Evolutionary conservation across 2,329 filamentous ascomycete species (phyloP), one percentile per base, ranked within the genome.

Genomic region (Chrysosporium queenslandicum): DNA sequence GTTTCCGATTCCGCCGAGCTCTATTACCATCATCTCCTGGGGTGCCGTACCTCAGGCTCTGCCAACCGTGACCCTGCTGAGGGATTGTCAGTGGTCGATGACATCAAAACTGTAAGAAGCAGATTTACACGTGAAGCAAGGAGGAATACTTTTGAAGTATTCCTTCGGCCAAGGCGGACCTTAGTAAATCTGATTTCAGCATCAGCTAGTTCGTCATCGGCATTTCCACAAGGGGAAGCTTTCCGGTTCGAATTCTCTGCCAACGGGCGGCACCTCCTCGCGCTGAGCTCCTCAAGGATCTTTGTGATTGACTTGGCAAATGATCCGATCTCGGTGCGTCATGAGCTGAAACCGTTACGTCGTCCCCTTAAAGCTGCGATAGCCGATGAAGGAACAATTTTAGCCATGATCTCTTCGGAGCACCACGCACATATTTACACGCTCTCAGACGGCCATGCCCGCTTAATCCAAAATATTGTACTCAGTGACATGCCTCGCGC

Each of bases 391-490:
- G 87, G 84, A 14, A 79, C 78, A 9, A 71, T 86, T 9, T 74
- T 95, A 29, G 89, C 86, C 1, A 86, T 95, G 4, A 73, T 92
- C 45, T 88, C 87, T 23, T 86, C 80, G 4, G 85, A 87, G 58
- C 86, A 90, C 71, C 85, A 90, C 65, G 83, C 94, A 55, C 87
- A 94, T 61, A 69, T 95, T n/a, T 95, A 94, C 66, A 79, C 86
- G 59, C 75, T 95, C 21, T 72, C 74, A 2, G 66, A 75, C 50
- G 71, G 74, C 4, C 82, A 84, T 41, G 85, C 85, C 14, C 82
- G 80, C 61, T 79, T 86, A 56, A 79, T 79, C n/a, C 82, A 85
- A 62, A 85, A 85, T 29, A 77, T 95, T 53, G 78, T 85, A 42
- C 75, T 95, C 55, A 86, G 91, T 61, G 83, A 92, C 65, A 79